A percentile compares a stretch with the other conserved stretches of the same genome.
Evolutionary conservation across 345 rosid species (phyloP).

Genomic region (Lenwebbia sp.): DNA sequence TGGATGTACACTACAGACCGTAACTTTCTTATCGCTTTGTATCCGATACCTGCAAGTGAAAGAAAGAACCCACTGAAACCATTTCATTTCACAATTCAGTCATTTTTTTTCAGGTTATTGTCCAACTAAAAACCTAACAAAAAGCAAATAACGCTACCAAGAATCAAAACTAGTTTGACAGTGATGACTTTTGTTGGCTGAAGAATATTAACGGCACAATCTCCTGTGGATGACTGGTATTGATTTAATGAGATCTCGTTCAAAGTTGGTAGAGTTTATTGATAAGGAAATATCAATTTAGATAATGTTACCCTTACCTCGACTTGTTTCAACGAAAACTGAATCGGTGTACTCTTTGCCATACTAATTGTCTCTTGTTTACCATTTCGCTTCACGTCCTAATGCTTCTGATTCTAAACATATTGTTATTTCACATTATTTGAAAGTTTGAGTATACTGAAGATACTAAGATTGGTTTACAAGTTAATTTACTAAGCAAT

Average conservation of each 20-base stretch:
- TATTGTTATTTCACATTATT: background rate
- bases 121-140: background rate
- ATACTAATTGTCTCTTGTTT: background rate
- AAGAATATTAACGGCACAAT: background rate
- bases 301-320: background rate
- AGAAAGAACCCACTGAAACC: background rate
- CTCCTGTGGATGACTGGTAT: background rate
- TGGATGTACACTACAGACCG: slow-evolving; percentile 87
- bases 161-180: background rate
- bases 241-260: background rate
- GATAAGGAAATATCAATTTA: background rate
- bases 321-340: background rate
- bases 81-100: background rate
- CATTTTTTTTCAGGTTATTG: background rate
- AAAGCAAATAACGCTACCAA: background rate
- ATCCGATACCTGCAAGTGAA: slow-evolving; percentile 68
- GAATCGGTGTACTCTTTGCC: background rate
- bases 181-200: background rate
- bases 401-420: background rate
- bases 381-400: background rate
- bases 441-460: background rate
- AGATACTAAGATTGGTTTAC: background rate
- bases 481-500: background rate
- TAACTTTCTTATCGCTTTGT: slow-evolving; percentile 84
- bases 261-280: background rate